Evolutionary conservation across 176 grass and related monocot genomes (phyloP).

Genomic region (Eragrostis curvula): DNA sequence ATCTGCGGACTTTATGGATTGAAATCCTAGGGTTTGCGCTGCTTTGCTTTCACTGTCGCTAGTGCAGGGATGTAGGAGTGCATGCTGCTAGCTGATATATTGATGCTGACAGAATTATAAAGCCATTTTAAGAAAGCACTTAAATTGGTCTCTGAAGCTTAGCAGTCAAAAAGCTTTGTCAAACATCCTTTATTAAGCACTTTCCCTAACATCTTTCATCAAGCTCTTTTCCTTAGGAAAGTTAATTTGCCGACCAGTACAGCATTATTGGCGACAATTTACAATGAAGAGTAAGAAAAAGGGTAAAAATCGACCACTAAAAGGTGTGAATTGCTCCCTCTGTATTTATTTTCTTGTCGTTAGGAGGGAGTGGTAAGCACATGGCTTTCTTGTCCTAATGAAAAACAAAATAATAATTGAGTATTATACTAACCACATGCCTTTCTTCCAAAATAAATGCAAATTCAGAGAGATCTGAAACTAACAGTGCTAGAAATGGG

Average conservation of each 20-base stretch:
- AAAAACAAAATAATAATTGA: background rate
- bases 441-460: too few relatives aligned
- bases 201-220: conserved; percentile 22
- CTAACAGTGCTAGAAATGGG: too few relatives aligned
- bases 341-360: background rate
- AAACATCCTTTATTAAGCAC: conserved; percentile 37
- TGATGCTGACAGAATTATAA: conserved; percentile 46
- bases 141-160: conserved; percentile 11
- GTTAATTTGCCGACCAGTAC: background rate
- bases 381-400: background rate
- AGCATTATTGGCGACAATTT: conserved; percentile 16
- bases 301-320: background rate
- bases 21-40: conserved; percentile 22
- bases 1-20: conserved; percentile 26
- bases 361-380: background rate
- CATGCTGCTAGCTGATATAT: conserved; percentile 37
- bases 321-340: background rate
- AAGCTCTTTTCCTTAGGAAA: conserved; percentile 9
- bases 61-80: conserved; percentile 28
- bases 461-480: too few relatives aligned
- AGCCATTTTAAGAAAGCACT: conserved; percentile 25
- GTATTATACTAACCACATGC: too few relatives aligned
- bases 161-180: conserved; percentile 28
- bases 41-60: conserved; percentile 40
- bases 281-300: background rate